A percentile compares a stretch with the other conserved stretches of the same genome.
phyloP scores from a whole-genome alignment of 148 eudicot genomes.

The Selenicereus undatus region DNA sequence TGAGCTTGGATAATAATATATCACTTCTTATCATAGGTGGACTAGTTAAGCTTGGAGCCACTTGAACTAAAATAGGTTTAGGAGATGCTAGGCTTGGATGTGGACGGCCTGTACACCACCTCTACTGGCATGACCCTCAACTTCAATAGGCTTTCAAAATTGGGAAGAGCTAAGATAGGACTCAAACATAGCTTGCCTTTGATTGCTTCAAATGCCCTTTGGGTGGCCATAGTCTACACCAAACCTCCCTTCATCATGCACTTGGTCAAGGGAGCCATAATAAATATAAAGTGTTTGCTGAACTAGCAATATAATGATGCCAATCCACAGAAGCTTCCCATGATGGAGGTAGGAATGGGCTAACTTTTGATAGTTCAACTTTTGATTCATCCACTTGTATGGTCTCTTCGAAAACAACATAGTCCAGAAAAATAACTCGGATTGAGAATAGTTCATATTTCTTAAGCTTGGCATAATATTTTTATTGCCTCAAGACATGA shows the following conservation, averaged over 20 bases:
- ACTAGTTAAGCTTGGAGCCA: neutral
- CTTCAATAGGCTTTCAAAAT: neutral
- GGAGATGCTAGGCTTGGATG: neutral
- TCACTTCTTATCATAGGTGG: neutral
- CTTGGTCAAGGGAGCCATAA: neutral
- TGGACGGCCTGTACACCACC: neutral
- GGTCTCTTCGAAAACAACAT: neutral
- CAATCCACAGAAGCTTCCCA: neutral
- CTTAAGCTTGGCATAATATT: neutral
- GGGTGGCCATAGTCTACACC: neutral
- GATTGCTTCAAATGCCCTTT: neutral
- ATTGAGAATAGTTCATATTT: neutral
- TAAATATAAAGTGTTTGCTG: neutral
- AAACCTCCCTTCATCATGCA: neutral
- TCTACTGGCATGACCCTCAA: neutral
- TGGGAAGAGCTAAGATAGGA: neutral
- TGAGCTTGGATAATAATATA: neutral
- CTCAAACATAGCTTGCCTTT: neutral
- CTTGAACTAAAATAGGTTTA: neutral
- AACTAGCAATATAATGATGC: neutral
- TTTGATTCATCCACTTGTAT: neutral
- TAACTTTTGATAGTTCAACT: neutral
- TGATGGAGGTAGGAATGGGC: neutral
- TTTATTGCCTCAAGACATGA: neutral
- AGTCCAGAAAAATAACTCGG: neutral